phyloP scores from a whole-genome alignment of 208 protist genomes.

The Vickermania ingenoplastis region DNA sequence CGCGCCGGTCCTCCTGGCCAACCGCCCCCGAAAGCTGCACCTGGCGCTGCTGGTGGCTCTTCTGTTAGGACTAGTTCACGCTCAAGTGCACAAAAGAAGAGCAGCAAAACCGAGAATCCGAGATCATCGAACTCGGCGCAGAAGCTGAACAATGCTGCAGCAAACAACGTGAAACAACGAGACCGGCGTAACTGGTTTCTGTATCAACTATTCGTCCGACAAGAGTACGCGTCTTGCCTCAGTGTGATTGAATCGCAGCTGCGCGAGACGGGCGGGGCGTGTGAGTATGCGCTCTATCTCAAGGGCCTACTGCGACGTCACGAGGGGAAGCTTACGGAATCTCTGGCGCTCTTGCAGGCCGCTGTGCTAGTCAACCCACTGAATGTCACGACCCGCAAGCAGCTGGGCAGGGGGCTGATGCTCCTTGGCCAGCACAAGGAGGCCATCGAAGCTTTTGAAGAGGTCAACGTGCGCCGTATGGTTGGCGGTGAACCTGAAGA shows the following conservation, averaged over 20 bases:
- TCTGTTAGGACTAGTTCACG: too few relatives aligned
- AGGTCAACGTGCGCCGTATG: conserved; percentile 53
- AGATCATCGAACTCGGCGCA: too few relatives aligned
- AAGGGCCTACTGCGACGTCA: conserved; percentile 89
- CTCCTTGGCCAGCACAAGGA: conserved; percentile 89
- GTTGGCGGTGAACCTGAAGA: conserved; percentile 43
- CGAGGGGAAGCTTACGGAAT: conserved; percentile 91
- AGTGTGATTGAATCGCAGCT: conserved; percentile 86
- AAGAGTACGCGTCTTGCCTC: conserved; percentile 86
- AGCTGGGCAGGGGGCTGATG: conserved; percentile 85
- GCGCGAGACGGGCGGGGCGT: conserved; percentile 57
- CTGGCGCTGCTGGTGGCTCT: too few relatives aligned
- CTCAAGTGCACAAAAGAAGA: too few relatives aligned
- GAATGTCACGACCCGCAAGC: conserved; percentile 85
- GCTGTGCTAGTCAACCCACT: conserved; percentile 85
- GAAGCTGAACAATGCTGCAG: too few relatives aligned
- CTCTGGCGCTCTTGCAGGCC: conserved; percentile 88
- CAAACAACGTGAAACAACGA: too few relatives aligned
- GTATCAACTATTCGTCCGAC: conserved; percentile 84
- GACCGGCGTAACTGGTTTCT: conserved; percentile 92
- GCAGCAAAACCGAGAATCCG: too few relatives aligned
- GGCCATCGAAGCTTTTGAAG: conserved; percentile 83
- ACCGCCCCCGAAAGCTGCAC: too few relatives aligned
- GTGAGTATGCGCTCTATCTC: conserved; percentile 88
- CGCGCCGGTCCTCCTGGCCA: too few relatives aligned